Base-by-base conservation (phyloP, 1,139 yeast species). In the Suhomyces terraborum region DNA sequence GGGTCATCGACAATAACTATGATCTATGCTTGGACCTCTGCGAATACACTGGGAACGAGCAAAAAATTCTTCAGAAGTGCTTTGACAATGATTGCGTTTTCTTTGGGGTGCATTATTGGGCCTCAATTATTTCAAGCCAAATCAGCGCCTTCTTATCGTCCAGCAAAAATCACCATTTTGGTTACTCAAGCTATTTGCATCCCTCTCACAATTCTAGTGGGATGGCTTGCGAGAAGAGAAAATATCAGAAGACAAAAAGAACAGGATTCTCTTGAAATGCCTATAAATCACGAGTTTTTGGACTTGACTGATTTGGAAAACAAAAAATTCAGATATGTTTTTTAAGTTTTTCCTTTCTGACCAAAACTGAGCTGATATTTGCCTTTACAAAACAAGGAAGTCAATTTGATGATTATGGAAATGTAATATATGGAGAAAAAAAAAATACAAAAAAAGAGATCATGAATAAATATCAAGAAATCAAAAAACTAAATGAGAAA, bases 81-180 rank as follows among this genome's bases (percentile, higher is more conserved):
- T 19, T 36, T 51, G 42, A 53, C 55, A 6, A 52, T 54, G 73
- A 56, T 66, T 39, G 65, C 64, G 19, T 67, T 66, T 39, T 62
- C 73, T 3, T 48, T 65, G 12, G 73, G 69, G 1, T 55, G 64
- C 36, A 53, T 69, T 12, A 66, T 69, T 40, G 75, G 73, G 0
- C 75, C 75, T 1, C 75, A 69, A 47, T 43, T 68, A 21, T 68
- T 69, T 47, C 64, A 62, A 42, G 58, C 59, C 4, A 51, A 56
- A 28, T 51, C 54, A 14, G 56, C 58, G 8, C 60, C 68, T 3
- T 39, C 55, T n/a, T 69, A 67, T 46, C 50, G 52, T 8, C 64
- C 70, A 1, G 75, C 75, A 3, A 67, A 68, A 40, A 59, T 66
- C 9, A 57, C 65, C 2, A 56, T 69, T 32, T 54, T 69, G 36